These are phyloP conservation scores for Ogataea hybrid DNA, from an alignment of 1,139 yeast genomes.

Conservation along the genomic window DNA sequence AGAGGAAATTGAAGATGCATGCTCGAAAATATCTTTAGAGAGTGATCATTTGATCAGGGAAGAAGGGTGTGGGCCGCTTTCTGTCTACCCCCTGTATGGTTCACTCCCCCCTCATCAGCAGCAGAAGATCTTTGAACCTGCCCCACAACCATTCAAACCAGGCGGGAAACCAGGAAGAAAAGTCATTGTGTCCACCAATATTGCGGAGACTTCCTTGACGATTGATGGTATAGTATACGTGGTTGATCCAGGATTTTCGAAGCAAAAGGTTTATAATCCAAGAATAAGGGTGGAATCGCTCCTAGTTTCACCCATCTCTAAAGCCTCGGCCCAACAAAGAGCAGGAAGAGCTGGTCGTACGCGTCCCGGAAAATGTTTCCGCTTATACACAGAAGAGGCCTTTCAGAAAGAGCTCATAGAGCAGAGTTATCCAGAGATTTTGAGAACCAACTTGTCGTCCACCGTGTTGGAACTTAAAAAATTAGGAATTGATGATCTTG, in stretches of 20 bases:
- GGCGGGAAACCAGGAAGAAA: conserved; percentile 90
- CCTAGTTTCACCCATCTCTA: conserved; percentile 92
- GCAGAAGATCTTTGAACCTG: conserved; percentile 88
- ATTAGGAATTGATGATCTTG: conserved; percentile 92
- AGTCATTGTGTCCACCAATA: conserved; percentile 90
- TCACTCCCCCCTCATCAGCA: conserved; percentile 96
- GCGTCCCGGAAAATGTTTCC: conserved; percentile 95
- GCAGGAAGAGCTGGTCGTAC: conserved; percentile 99
- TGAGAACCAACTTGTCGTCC: conserved; percentile 85
- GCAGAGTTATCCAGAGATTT: conserved; percentile 93
- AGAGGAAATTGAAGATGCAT: conserved; percentile 97
- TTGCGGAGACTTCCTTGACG: conserved; percentile 97
- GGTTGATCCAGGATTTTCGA: conserved; percentile 96
- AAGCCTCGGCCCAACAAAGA: conserved; percentile 96
- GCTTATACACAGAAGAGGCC: conserved; percentile 95
- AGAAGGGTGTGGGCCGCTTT: conserved; percentile 83
- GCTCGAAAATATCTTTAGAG: conserved; percentile 81
- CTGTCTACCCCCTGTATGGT: conserved; percentile 91
- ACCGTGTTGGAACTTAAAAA: conserved; percentile 92
- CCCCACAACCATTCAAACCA: conserved; percentile 62
- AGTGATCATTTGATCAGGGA: conserved; percentile 87
- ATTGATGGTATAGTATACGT: conserved; percentile 97
- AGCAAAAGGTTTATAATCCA: conserved; percentile 96
- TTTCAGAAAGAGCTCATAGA: conserved; percentile 91
- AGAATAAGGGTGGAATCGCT: conserved; percentile 93